These are phyloP conservation scores for Spinellus fusiger DNA, from an alignment of 192 early-diverging fungal genomes.

Conservation along the genomic window DNA sequence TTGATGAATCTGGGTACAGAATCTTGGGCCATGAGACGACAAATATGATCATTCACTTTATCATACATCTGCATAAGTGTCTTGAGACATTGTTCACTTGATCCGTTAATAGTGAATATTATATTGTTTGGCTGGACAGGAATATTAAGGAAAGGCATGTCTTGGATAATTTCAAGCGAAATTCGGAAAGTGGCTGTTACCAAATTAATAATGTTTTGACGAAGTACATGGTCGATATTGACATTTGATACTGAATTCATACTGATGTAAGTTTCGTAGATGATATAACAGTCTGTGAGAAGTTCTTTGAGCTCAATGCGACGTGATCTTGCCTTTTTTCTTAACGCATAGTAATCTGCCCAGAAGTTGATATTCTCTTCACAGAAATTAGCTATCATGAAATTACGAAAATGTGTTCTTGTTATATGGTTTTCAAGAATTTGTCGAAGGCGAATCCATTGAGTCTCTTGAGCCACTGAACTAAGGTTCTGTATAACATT, in stretches of 20 bases:
- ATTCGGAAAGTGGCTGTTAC: slow-evolving; percentile 13
- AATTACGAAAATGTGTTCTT: slow-evolving; percentile 52
- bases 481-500: no score
- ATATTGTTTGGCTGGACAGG: background rate
- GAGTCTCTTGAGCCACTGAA: no score
- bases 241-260: slow-evolving; percentile 35
- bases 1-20: slow-evolving; percentile 26
- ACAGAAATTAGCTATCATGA: slow-evolving; percentile 59
- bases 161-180: background rate
- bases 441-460: slow-evolving; percentile 41
- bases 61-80: slow-evolving; percentile 20
- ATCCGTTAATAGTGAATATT: slow-evolving; percentile 6
- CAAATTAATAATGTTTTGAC: slow-evolving; percentile 36
- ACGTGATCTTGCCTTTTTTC: slow-evolving; percentile 26
- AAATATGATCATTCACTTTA: slow-evolving; percentile 27
- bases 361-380: slow-evolving; percentile 73
- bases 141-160: slow-evolving; percentile 2
- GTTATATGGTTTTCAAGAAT: slow-evolving; percentile 51
- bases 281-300: slow-evolving; percentile 41
- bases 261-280: slow-evolving; percentile 46
- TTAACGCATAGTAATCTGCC: slow-evolving; percentile 42
- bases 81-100: slow-evolving; percentile 10
- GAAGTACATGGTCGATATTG: slow-evolving; percentile 46
- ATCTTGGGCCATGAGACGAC: slow-evolving; percentile 32
- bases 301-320: slow-evolving; percentile 26